Conservation (phyloP, 352 stramenopile genomes). For the Thraustochytrium striatum region DNA sequence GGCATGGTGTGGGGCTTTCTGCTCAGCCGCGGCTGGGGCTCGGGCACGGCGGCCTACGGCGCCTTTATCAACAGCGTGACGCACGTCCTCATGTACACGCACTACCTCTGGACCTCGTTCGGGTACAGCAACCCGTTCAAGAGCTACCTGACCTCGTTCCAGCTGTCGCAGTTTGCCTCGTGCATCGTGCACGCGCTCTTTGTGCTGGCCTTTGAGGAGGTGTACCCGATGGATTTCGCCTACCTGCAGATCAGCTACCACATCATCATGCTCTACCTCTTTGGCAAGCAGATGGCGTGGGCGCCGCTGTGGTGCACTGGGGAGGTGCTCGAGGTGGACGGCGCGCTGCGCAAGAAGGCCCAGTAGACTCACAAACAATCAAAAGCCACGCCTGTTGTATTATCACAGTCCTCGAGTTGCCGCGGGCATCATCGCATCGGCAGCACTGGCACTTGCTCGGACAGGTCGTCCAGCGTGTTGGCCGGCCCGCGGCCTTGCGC, state of each 20-base stretch:
- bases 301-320: constrained; percentile 35
- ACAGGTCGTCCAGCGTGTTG: too few species aligned
- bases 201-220: constrained; percentile 3
- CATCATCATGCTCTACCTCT: constrained; percentile 55
- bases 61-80: constrained; percentile 53
- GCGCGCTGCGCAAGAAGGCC: not conserved
- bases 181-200: constrained; percentile 50
- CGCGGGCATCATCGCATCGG: too few species aligned
- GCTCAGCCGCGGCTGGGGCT: constrained; percentile 29
- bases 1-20: constrained; percentile 48
- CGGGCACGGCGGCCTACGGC: constrained; percentile 48
- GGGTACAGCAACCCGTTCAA: constrained; percentile 52
- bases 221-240: constrained; percentile 12
- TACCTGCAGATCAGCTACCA: constrained; percentile 52
- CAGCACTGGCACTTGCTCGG: too few species aligned
- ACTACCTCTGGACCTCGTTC: constrained; percentile 50
- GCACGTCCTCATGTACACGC: constrained; percentile 54
- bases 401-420: too few species aligned
- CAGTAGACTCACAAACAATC: too few species aligned
- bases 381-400: too few species aligned
- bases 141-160: constrained; percentile 47
- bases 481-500: too few species aligned
- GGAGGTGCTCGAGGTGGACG: constrained; percentile 51
- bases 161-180: constrained; percentile 51
- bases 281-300: constrained; percentile 50